phyloP scores from a whole-genome alignment of 2,329 filamentous ascomycete genomes.

The Blastomyces emzantsi region DNA sequence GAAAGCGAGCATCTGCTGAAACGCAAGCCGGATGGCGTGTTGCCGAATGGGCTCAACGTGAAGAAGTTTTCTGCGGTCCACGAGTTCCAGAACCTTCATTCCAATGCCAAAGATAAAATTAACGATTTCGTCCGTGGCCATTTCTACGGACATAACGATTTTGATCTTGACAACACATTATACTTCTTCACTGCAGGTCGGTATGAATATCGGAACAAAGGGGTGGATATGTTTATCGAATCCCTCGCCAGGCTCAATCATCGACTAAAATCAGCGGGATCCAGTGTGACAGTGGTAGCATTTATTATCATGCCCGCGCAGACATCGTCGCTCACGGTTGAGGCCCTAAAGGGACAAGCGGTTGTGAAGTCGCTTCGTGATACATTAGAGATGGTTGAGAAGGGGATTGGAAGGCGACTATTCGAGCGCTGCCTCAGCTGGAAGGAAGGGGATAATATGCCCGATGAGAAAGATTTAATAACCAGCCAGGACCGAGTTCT shows the following conservation, averaged over 20 bases:
- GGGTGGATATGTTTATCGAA: conserved; percentile 99
- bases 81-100: conserved; percentile 97
- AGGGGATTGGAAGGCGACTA: conserved; percentile 82
- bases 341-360: conserved; percentile 91
- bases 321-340: conserved; percentile 87
- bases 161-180: conserved; percentile 90
- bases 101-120: conserved; percentile 94
- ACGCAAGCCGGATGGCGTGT: conserved; percentile 90
- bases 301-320: conserved; percentile 99
- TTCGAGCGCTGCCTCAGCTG: conserved; percentile 92
- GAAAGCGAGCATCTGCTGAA: conserved; percentile 97
- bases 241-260: conserved; percentile 91
- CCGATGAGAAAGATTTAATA: conserved; percentile 94
- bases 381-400: conserved; percentile 85
- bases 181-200: conserved; percentile 97
- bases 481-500: conserved; percentile 87
- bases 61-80: conserved; percentile 98
- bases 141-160: conserved; percentile 97
- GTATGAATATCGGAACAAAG: conserved; percentile 98
- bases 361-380: conserved; percentile 95
- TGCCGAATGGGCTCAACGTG: conserved; percentile 95
- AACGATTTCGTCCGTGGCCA: conserved; percentile 96
- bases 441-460: conserved; percentile 88
- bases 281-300: conserved; percentile 88
- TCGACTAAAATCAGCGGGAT: conserved; percentile 72